Base-by-base conservation (phyloP, 768 basidiomycete genomes). In the Amanita phalloides region DNA sequence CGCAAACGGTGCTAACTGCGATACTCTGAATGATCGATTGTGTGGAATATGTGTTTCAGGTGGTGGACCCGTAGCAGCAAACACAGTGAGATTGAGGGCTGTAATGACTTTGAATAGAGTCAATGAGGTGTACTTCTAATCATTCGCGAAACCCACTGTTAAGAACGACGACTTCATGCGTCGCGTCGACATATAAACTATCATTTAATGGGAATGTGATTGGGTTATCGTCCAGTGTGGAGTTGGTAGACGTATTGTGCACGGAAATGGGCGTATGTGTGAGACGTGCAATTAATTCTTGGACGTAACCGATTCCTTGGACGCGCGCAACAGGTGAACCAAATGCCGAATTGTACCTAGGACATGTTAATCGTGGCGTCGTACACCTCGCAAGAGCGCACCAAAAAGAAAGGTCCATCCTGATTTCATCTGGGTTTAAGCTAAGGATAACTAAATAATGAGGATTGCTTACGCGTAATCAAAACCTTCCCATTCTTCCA, bases 401-500 rank as follows among this genome's bases (percentile, higher is more conserved):
- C 84, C 84, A 86, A 71, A 84, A 86, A 57, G 60, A 64, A 9
- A 85, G 64, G 58, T 88, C 86, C 55, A 86, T 67, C 1, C 84
- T 86, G 39, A 10, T 30, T 30, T 39, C 20, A 28, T 23, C 35
- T 38, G 37, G 55, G 42, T 36, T 39, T 30, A 30, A 17, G 13
- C n/a, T 25, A 37, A 23, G 3, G 21, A 25, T 26, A 3, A 11
- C 41, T 43, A 20, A 6, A 43, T 13, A 50, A 21, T 28, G 47
- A 45, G 49, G 26, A 11, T 38, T 23, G 69, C 84, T 51, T 57
- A 89, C 79, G 85, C 75, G 55, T 96, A 95, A 63, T 90, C 78
- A 63, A 92, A 95, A 0, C 90, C 90, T 62, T 88, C 84, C 93
- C 92, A 97, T 66, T 96, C 93, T 41, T 89, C 82, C 59, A 85